Evolutionary conservation across 306 rosid species (phyloP).

Genomic region (Pyrus pyrifolia): DNA sequence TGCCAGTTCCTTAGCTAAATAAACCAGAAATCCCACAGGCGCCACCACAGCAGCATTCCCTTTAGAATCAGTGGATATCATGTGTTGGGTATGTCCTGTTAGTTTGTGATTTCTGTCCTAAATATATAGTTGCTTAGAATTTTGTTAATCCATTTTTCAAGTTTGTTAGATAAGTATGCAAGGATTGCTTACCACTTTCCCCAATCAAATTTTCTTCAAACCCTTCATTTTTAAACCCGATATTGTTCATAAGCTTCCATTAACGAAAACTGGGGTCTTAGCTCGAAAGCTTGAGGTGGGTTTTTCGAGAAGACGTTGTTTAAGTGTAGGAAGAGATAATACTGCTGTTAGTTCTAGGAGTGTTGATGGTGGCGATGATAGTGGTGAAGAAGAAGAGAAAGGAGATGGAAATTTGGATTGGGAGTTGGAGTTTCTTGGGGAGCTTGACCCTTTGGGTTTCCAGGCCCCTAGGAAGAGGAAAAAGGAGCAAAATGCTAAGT

Average conservation of each 20-base stretch:
- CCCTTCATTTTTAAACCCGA: conserved; percentile 36
- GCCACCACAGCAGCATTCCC: neutral
- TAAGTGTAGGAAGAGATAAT: conserved; percentile 24
- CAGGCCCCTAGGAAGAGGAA: conserved; percentile 55
- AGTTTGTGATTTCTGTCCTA: neutral
- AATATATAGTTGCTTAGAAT: neutral
- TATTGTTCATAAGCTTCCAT: conserved; percentile 23
- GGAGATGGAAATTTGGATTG: conserved; percentile 37
- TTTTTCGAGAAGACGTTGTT: conserved; percentile 24
- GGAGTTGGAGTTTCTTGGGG: conserved; percentile 64
- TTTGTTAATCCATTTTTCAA: neutral
- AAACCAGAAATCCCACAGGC: neutral
- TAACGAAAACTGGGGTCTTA: conserved; percentile 20
- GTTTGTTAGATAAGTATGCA: conserved; percentile 37
- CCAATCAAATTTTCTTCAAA: conserved; percentile 43
- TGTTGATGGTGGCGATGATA: conserved; percentile 3
- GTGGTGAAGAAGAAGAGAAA: conserved; percentile 16
- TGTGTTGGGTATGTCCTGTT: neutral
- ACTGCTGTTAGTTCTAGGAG: conserved; percentile 10
- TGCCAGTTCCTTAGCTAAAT: neutral
- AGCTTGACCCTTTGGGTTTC: conserved; percentile 61
- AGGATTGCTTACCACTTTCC: conserved; percentile 36
- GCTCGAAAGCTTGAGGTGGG: conserved; percentile 11
- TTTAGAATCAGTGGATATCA: neutral
- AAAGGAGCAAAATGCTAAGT: conserved; percentile 34